Base-by-base conservation (phyloP, 2,329 filamentous ascomycete species). In the Exophiala viscosa region DNA sequence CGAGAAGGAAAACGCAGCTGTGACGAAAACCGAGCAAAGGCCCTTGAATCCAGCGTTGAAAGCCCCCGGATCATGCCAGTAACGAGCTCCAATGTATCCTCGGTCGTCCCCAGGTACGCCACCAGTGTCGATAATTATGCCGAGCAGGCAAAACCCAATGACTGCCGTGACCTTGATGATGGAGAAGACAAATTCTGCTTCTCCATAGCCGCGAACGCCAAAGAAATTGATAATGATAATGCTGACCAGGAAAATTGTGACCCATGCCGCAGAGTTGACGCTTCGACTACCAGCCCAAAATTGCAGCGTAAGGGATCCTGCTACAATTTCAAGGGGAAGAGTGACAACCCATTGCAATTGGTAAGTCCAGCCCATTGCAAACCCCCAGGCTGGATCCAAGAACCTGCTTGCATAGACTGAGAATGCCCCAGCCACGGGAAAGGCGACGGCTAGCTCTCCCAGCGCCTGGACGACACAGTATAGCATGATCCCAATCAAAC, bases 321-420 rank as follows among this genome's bases (percentile, higher is more conserved):
- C 88, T 57, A 95, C 89, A 51, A 96, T 86, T 69, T 96, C 90
- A 34, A 95, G 76, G 0, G 90, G 90, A 31, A 96, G 71, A 0
- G 91, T 83, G 33, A 90, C 80, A 2, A 95, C 78, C 91, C 91
- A 96, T 71, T 17, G 35, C 6, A 46, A 4, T 23, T 77, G 82
- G 70, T 69, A 88, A 79, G 95, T 95, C 90, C 90, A 95, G 13
- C 90, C 90, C 88, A 96, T 95, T 42, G 90, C 88, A 66, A 95
- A 95, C 0, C 90, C 90, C 90, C 90, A 96, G 0, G 91, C 90
- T 1, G 91, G 91, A 65, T 96, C 90, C 14, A 96, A 71, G 65
- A 96, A 96, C n/a, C 92, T 83, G 28, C 89, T 95, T 9, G 90
- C 92, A 73, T 91, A 96, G 8, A 89, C 85, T 1, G 90, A 89